These are phyloP conservation scores for Yamadazyma nakazawae DNA, from an alignment of 805 yeast genomes.

Conservation along the genomic window DNA sequence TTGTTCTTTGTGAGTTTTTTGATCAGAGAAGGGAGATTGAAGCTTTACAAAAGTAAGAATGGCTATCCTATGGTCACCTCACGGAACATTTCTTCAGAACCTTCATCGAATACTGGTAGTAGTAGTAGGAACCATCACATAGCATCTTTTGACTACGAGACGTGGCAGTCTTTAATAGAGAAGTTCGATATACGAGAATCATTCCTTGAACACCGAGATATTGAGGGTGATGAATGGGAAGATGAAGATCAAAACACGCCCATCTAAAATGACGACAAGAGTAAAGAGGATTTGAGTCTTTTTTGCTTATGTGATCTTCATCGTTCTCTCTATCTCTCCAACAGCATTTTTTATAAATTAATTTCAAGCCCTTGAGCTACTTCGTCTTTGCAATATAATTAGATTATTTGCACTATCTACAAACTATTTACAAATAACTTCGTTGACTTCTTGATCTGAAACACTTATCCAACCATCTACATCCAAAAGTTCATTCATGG, in stretches of 20 bases:
- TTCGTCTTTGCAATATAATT: too few relatives aligned
- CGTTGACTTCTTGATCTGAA: slow-evolving; percentile 16
- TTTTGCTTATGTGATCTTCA: too few relatives aligned
- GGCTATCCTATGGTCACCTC: slow-evolving; percentile 36
- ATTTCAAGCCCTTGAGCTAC: too few relatives aligned
- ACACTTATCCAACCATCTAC: slow-evolving; percentile 51
- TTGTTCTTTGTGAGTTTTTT: slow-evolving; percentile 80
- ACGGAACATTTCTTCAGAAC: slow-evolving; percentile 25
- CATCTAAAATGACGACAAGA: neutral
- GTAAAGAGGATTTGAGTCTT: too few relatives aligned
- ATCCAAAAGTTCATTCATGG: slow-evolving; percentile 49
- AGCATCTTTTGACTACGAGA: slow-evolving; percentile 61
- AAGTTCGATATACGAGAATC: slow-evolving; percentile 54
- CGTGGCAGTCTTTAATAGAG: slow-evolving; percentile 61
- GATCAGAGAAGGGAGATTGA: slow-evolving; percentile 65
- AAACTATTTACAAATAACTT: neutral
- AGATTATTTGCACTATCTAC: slow-evolving; percentile 4
- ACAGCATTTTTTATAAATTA: too few relatives aligned
- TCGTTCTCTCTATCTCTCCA: too few relatives aligned
- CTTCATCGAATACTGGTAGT: neutral
- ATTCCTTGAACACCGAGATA: slow-evolving; percentile 45
- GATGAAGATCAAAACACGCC: slow-evolving; percentile 13
- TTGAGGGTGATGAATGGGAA: slow-evolving; percentile 23
- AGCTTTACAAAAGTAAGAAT: slow-evolving; percentile 43
- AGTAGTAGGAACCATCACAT: slow-evolving; percentile 53